Evolutionary conservation across 768 basidiomycete species (phyloP), one percentile per base, ranked within the genome.

Genomic region (Saitozyma podzolica): DNA sequence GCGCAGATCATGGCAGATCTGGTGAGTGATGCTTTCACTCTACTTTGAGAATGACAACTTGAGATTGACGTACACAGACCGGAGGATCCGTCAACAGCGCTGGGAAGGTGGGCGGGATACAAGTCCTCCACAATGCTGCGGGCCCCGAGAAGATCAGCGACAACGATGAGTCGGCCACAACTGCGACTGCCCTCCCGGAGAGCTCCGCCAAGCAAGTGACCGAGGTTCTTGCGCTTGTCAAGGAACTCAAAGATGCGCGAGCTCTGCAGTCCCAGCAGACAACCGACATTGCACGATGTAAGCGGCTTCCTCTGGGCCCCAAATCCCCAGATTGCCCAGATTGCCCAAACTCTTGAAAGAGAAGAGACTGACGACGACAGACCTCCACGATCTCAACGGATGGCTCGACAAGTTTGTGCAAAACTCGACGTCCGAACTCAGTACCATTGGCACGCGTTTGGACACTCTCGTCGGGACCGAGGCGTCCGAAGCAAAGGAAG

Each of bases 331-430:
- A 29, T 29, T 29, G 2, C 29, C 29, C 29, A 29, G 29, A 5
- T 29, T 5, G 29, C 29, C 29, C 29, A 29, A 2, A 29, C 29
- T 29, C 29, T 5, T 29, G 29, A 29, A 29, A 29, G 29, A 17
- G 29, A 29, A 29, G 29, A 17, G 29, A 50, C 40, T 52, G 49
- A 49, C 41, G 29, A 20, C 20, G 41, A 40, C 58, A 77, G 76
- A 77, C 61, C 63, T 77, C 11, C 68, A 69, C 50, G 63, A 61
- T 40, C 70, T 69, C 49, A 68, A 69, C 53, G 41, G 89, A 86
- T 93, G 91, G 91, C 83, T 93, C 48, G 91, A 92, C 68, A 81
- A 86, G 3, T 91, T 92, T 75, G 89, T 91, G 45, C 86, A 86
- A 47, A 86, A 87, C 50, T 87, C 88, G n/a, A 87, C 86, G 0